Base-by-base conservation (phyloP, 2,329 filamentous ascomycete genomes). In the Berkeleyomyces basicola region DNA sequence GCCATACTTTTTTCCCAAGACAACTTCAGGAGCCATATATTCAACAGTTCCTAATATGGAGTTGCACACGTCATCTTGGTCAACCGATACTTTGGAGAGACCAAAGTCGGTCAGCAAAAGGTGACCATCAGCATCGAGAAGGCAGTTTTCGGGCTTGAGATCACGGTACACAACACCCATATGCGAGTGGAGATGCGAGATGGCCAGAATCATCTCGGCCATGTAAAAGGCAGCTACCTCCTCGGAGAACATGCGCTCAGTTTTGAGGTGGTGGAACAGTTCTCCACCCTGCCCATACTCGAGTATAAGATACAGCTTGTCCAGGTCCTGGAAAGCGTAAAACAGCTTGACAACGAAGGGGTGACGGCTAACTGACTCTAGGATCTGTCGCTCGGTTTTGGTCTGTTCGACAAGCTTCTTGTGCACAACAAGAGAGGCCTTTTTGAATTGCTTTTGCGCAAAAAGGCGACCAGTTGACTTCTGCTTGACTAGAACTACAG, bases 401-500 rank as follows among this genome's bases (percentile, higher is more conserved):
- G 93, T 97, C 76, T 97, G 93, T 75, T 97, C 91, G 59, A 99
- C 84, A 40, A 97, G 82, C 72, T 91, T 90, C 79, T 96, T 96
- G 75, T 96, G 91, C 46, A 99, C 89, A 0, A 91, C 90, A 61
- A 99, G 78, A 7, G 90, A 95, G 0, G 95, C 93, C 75, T 99
- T 99, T 73, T 92, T 93, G 75, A 99, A 93, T 74, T 97, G 92
- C 77, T 99, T 99, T 76, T 99, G 95, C 0, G 93, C 95, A 70
- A 91, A 99, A 4, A 99, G 81, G 51, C 88, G 85, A 49, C 93
- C 93, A 1, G 91, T 96, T 39, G 83, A 77, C 59, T 83, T 84
- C 75, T 99, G 92, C 75, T 91, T 93, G 65, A 99, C 95, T 37
- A 99, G 80, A 55, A 96, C 77, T 9, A 99, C 95, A 0, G 92